Evolutionary conservation across 2,329 filamentous ascomycete species (phyloP), one percentile per base, ranked within the genome.

Genomic region (Curvularia sp.): DNA sequence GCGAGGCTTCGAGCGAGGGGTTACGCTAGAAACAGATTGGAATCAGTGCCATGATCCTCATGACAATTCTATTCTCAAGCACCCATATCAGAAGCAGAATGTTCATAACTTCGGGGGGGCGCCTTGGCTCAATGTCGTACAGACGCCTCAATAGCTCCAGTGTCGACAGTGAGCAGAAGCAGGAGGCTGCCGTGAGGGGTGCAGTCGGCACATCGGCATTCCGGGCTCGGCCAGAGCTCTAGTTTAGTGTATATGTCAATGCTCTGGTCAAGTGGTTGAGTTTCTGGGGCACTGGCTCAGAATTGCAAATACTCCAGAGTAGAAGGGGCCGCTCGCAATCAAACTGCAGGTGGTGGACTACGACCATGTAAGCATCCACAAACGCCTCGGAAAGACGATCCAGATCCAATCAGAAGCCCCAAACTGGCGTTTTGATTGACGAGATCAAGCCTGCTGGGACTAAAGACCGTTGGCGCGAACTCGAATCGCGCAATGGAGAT

Each of bases 391-490:
- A 34, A 49, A 27, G 27, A 49, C 49, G 30, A 57, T 42, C 54
- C 47, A 30, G 46, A 13, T 32, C 19, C 48, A 56, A 54, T 42
- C 36, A 32, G 19, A 54, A 36, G 43, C 38, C 52, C 42, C 52
- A 55, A 42, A 46, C 61, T 53, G 67, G 65, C 60, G 57, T 60
- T 61, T 57, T 48, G 49, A 63, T 66, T 9, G n/a, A n/a, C 49
- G 53, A 58, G 59, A 60, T 13, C 21, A 49, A 43, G 55, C 49
- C 55, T 61, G 57, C 54, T 59, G 55, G 61, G 65, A 56, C 63
- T 66, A 59, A 63, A 61, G 57, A 51, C 62, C 63, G 66, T 70
- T 69, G 55, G 49, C 39, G 42, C 43, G 49, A 48, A 46, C 36
- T 48, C 36, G 32, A 54, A 57, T 57, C 49, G 55, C 49, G 55